A percentile compares a stretch with the other conserved stretches of the same genome.
phyloP scores from a whole-genome alignment of 495 filamentous ascomycete species.

The Amniculicola lignicola region DNA sequence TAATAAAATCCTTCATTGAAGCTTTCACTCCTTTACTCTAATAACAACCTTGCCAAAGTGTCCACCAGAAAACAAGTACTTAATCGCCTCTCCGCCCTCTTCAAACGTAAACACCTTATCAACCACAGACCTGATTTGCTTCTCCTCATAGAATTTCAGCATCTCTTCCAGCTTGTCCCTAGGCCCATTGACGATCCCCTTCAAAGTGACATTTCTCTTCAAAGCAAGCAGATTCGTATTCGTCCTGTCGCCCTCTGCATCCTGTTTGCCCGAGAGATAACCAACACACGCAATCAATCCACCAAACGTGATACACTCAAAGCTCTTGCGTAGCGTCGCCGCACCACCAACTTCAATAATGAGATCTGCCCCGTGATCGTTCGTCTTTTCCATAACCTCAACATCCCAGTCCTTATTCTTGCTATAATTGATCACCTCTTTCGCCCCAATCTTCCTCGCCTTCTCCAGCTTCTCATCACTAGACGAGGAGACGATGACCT shows the following conservation, averaged over 20 bases:
- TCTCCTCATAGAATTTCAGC: conserved; percentile 37
- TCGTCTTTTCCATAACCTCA: conserved; percentile 43
- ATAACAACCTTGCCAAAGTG: conserved; percentile 52
- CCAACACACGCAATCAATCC: conserved; percentile 49
- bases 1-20: too few species aligned
- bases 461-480: conserved; percentile 46
- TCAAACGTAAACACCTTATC: conserved; percentile 38
- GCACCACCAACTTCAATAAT: conserved; percentile 54
- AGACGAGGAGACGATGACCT: conserved; percentile 49
- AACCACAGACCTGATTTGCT: conserved; percentile 37
- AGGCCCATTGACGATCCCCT: conserved; percentile 30
- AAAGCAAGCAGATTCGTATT: conserved; percentile 45
- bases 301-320: conserved; percentile 46
- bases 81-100: conserved; percentile 44
- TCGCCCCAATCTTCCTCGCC: conserved; percentile 46
- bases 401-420: conserved; percentile 45
- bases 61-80: conserved; percentile 45
- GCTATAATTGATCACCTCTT: conserved; percentile 48
- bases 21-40: conserved; percentile 40
- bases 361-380: conserved; percentile 44
- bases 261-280: conserved; percentile 48
- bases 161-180: conserved; percentile 35
- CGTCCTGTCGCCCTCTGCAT: conserved; percentile 41
- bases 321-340: conserved; percentile 44
- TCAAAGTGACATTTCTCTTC: conserved; percentile 32